These are phyloP conservation scores for Hyaloscypha finlandica DNA, from an alignment of 495 filamentous ascomycete species.

Conservation along the genomic window DNA sequence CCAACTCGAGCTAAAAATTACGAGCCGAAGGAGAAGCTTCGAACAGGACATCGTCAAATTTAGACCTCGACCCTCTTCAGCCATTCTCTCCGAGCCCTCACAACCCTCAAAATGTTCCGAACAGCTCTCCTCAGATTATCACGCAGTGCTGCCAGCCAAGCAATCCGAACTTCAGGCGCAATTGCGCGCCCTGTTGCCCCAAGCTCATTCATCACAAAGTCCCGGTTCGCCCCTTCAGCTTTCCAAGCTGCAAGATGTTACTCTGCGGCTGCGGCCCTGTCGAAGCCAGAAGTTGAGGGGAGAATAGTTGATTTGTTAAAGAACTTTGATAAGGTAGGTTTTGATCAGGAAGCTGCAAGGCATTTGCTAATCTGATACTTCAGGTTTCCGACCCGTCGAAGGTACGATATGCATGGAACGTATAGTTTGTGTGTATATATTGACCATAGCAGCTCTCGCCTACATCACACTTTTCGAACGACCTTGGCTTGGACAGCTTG, in stretches of 20 bases:
- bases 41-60: conserved; percentile 19
- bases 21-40: conserved; percentile 20
- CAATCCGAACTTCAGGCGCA: conserved; percentile 56
- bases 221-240: conserved; percentile 57
- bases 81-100: conserved; percentile 29
- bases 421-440: conserved; percentile 15
- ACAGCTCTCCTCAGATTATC: conserved; percentile 72
- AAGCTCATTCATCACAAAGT: conserved; percentile 49
- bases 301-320: conserved; percentile 90
- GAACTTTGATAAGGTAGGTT: conserved; percentile 94
- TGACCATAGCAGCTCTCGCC: conserved; percentile 65
- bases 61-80: neutral
- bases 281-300: conserved; percentile 83
- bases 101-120: conserved; percentile 73
- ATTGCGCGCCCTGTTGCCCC: conserved; percentile 57
- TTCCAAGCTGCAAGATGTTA: conserved; percentile 73
- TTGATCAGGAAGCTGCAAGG: conserved; percentile 68
- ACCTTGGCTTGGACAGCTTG: conserved; percentile 93
- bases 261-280: conserved; percentile 75
- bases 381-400: conserved; percentile 76
- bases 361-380: conserved; percentile 84
- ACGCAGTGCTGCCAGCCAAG: conserved; percentile 50
- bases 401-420: conserved; percentile 50
- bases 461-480: conserved; percentile 88
- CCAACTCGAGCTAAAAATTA: conserved; percentile 15